A percentile compares a stretch with the other conserved stretches of the same genome.
Conservation (phyloP, 202 grass and related monocot genomes). For the Cymbopogon flexuosus region DNA sequence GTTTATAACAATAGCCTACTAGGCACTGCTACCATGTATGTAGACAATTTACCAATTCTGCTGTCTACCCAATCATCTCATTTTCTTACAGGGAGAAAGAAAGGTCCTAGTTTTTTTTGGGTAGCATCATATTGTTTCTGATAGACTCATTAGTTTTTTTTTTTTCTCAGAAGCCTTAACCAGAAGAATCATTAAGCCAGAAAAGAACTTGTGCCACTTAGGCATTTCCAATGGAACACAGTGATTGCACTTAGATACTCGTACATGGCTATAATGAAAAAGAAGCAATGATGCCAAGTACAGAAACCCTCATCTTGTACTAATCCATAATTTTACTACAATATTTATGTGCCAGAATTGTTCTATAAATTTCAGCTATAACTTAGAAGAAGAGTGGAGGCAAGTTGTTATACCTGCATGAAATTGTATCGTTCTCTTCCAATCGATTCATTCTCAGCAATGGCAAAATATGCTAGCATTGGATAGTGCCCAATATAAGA, state of each 20-base stretch:
- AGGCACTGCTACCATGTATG: background rate
- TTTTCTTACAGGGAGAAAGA: background rate
- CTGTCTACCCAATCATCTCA: background rate
- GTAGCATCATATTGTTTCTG: background rate
- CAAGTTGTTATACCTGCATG: conserved; percentile 61
- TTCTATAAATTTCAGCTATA: background rate
- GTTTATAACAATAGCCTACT: background rate
- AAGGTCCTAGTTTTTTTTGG: background rate
- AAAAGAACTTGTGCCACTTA: background rate
- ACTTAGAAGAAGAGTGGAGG: background rate
- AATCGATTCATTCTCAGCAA: conserved; percentile 93
- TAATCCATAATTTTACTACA: background rate
- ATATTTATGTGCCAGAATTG: background rate
- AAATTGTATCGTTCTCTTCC: conserved; percentile 86
- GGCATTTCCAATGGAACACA: background rate
- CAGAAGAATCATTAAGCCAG: background rate
- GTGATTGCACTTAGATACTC: background rate
- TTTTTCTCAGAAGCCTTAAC: background rate
- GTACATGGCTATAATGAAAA: background rate
- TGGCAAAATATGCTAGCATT: conserved; percentile 75
- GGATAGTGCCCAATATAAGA: conserved; percentile 86
- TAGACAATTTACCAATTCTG: background rate
- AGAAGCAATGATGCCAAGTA: background rate
- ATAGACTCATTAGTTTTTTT: background rate
- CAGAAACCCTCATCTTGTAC: background rate